These are phyloP conservation scores for Serendipita indica DNA, from an alignment of 768 basidiomycete species.

Conservation along the genomic window DNA sequence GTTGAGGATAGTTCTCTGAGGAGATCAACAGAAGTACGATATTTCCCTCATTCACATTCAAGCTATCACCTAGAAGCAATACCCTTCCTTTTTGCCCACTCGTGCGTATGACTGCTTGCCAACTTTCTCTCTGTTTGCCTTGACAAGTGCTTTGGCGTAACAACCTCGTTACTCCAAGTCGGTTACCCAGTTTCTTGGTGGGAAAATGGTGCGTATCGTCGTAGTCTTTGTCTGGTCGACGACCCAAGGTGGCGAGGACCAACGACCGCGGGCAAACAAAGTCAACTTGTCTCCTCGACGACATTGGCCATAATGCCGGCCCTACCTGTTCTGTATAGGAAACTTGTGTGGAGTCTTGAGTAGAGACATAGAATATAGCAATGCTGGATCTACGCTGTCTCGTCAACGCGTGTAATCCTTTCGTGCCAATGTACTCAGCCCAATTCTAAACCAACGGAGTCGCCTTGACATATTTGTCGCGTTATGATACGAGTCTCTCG, in stretches of 20 bases:
- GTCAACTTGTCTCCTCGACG: no score
- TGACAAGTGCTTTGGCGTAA: not conserved
- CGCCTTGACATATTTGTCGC: not conserved
- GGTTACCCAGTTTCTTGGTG: not conserved
- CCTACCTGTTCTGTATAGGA: not conserved
- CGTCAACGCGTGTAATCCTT: conserved; percentile 84
- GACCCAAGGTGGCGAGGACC: not conserved
- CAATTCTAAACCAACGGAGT: not conserved
- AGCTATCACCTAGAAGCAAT: not conserved
- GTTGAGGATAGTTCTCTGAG: not conserved
- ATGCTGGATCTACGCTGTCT: conserved; percentile 76
- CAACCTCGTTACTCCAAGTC: not conserved
- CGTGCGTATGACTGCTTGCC: not conserved
- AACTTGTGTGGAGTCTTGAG: conserved; percentile 87
- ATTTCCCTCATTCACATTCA: not conserved
- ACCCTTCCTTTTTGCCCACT: conserved; percentile 1
- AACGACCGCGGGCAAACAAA: no score
- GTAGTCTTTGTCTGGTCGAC: not conserved
- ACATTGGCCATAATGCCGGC: not conserved
- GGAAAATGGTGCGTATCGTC: not conserved
- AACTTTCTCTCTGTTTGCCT: not conserved
- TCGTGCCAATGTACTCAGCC: conserved; percentile 72
- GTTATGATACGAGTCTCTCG: not conserved
- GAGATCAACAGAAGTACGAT: not conserved
- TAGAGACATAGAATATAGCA: conserved; percentile 80